Conservation (phyloP, 1,284 basidiomycete species). For the Phaffia rhodozyma region DNA sequence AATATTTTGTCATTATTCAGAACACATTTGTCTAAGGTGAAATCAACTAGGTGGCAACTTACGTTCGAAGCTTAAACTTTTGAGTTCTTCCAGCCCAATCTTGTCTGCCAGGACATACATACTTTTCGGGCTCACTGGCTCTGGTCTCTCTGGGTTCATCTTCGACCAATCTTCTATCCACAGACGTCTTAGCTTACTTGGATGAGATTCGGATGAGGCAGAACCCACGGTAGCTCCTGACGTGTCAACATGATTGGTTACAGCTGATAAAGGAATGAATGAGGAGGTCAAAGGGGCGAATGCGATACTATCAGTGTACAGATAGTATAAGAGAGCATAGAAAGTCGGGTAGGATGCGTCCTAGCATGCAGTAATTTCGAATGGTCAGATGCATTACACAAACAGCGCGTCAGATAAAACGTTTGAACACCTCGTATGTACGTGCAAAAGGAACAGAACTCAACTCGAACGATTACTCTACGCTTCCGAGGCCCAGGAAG, state of each 20-base stretch:
- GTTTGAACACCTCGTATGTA: neutral
- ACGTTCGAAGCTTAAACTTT: constrained; percentile 54
- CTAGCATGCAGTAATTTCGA: constrained; percentile 40
- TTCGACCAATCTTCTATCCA: constrained; percentile 32
- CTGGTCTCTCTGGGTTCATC: constrained; percentile 43
- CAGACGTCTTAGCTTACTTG: constrained; percentile 21
- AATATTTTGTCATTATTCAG: neutral
- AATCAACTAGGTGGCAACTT: constrained; percentile 8
- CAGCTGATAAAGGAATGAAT: constrained; percentile 29
- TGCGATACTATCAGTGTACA: constrained; percentile 71
- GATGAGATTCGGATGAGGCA: neutral
- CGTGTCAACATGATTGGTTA: constrained; percentile 13
- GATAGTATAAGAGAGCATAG: constrained; percentile 67
- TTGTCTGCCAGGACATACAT: constrained; percentile 73
- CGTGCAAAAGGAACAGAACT: neutral
- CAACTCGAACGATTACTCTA: constrained; percentile 10
- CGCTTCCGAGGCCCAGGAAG: constrained; percentile 6
- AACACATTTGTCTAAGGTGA: neutral
- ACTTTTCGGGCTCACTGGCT: constrained; percentile 76
- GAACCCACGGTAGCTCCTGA: constrained; percentile 8
- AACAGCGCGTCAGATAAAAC: neutral
- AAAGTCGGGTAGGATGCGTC: constrained; percentile 76
- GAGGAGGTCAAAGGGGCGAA: constrained; percentile 69
- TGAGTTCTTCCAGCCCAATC: constrained; percentile 54
- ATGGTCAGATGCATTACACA: neutral